phyloP scores from a whole-genome alignment of 192 early-diverging fungal species.

The Rhizophagus sp. region DNA sequence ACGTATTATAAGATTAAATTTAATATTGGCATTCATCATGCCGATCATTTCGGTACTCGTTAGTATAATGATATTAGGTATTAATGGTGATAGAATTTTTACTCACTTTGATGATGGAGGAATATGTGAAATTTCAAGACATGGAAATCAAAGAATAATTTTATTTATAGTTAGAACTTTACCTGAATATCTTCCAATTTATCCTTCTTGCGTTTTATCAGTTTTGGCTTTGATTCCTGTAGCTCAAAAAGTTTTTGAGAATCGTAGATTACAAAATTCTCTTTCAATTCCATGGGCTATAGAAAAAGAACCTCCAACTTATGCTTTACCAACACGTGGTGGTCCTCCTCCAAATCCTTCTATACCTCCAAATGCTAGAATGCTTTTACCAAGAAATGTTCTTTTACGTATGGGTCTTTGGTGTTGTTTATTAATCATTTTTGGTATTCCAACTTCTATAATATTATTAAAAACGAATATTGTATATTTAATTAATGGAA shows the following conservation, averaged over 20 bases:
- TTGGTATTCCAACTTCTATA: neutral
- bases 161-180: conserved; percentile 11
- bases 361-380: neutral
- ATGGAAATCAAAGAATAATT: neutral
- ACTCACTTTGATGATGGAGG: neutral
- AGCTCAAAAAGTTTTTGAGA: conserved; percentile 6
- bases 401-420: conserved; percentile 24
- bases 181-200: conserved; percentile 7
- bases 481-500: neutral
- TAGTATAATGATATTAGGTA: neutral
- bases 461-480: neutral
- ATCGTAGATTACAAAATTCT: neutral
- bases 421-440: conserved; percentile 17
- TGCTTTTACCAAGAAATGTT: conserved; percentile 4
- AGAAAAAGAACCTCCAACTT: neutral
- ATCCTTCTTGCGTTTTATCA: conserved; percentile 10
- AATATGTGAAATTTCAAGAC: conserved; percentile 4
- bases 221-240: conserved; percentile 20
- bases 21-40: neutral
- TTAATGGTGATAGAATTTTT: neutral
- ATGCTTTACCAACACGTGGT: neutral
- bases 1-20: neutral
- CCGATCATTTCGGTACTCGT: neutral
- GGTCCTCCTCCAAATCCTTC: conserved; percentile 20
- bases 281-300: neutral